These are phyloP conservation scores for Fusarium mundagurra DNA, from an alignment of 2,329 filamentous ascomycete species.

Conservation along the genomic window DNA sequence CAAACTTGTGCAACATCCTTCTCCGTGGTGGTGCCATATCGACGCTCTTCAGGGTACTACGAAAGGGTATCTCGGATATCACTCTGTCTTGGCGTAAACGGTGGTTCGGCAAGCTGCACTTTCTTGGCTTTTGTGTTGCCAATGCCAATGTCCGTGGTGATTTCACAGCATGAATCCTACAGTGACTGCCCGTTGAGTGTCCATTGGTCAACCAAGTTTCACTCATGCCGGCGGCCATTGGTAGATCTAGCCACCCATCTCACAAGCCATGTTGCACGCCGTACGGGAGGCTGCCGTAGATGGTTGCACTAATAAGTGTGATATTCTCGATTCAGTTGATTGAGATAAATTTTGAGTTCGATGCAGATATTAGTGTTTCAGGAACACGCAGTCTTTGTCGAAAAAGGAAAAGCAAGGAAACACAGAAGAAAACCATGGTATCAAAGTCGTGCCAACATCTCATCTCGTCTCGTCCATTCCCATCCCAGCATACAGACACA, in stretches of 20 bases:
- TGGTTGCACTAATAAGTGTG: conserved; percentile 12
- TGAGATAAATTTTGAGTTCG: conserved; percentile 21
- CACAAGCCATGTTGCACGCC: background rate
- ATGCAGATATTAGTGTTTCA: conserved; percentile 13
- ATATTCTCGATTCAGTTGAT: conserved; percentile 9
- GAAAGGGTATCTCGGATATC: conserved; percentile 13
- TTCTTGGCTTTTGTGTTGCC: background rate
- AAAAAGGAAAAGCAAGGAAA: background rate
- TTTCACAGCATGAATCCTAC: background rate
- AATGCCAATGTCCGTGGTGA: background rate
- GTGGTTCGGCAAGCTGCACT: background rate
- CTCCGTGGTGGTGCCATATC: conserved; percentile 28
- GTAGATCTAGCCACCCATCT: background rate
- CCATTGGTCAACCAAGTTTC: conserved; percentile 11
- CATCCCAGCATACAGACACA: background rate
- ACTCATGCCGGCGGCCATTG: background rate
- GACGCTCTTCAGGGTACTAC: conserved; percentile 4
- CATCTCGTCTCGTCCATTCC: background rate
- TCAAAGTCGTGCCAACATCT: conserved; percentile 7
- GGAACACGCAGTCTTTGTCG: conserved; percentile 9
- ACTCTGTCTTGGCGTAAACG: conserved; percentile 15
- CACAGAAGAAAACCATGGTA: conserved; percentile 3
- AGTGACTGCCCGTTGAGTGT: background rate
- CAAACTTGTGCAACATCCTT: conserved; percentile 12
- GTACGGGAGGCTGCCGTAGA: conserved; percentile 20